A percentile compares a stretch with the other conserved stretches of the same genome.
These are phyloP conservation scores for Nannizziopsis arthrosporioides DNA, from an alignment of 2,329 filamentous ascomycete genomes.

Conservation along the genomic window DNA sequence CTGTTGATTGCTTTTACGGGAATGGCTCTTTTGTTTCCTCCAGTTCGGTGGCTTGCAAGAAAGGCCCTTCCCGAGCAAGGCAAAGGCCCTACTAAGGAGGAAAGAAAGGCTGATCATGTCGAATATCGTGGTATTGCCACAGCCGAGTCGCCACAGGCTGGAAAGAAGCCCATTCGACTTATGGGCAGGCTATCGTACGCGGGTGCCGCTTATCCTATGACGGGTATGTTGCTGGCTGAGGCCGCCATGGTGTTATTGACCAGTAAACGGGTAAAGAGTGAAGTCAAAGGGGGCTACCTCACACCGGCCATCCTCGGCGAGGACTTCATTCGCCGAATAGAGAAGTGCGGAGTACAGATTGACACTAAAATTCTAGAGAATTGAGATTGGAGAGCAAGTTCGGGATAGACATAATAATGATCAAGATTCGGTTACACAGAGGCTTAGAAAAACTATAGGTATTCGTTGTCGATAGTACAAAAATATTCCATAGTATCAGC, in stretches of 20 bases:
- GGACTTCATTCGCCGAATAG: conserved; percentile 35
- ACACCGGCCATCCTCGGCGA: conserved; percentile 40
- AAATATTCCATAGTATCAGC: too few relatives aligned
- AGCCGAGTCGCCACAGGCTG: conserved; percentile 22
- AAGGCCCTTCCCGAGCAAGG: conserved; percentile 42
- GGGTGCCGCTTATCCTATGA: conserved; percentile 35
- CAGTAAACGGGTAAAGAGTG: conserved; percentile 30
- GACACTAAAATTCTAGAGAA: conserved; percentile 28
- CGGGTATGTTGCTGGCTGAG: conserved; percentile 34
- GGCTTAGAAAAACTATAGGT: too few relatives aligned
- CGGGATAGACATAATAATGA: neutral
- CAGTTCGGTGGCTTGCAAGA: conserved; percentile 42
- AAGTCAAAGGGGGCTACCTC: conserved; percentile 37
- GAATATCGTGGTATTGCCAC: conserved; percentile 38
- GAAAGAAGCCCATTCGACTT: conserved; percentile 26
- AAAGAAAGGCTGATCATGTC: conserved; percentile 27
- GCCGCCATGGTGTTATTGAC: conserved; percentile 36
- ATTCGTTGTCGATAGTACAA: too few relatives aligned
- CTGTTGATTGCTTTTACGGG: conserved; percentile 36
- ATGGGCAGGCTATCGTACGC: conserved; percentile 33
- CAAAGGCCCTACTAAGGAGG: conserved; percentile 38
- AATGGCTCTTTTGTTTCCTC: conserved; percentile 40
- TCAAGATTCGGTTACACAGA: too few relatives aligned
- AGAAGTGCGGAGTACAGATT: conserved; percentile 33
- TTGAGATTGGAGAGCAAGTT: neutral